Conservation (phyloP, 2,329 filamentous ascomycete genomes). For the Fusarium lateritium region DNA sequence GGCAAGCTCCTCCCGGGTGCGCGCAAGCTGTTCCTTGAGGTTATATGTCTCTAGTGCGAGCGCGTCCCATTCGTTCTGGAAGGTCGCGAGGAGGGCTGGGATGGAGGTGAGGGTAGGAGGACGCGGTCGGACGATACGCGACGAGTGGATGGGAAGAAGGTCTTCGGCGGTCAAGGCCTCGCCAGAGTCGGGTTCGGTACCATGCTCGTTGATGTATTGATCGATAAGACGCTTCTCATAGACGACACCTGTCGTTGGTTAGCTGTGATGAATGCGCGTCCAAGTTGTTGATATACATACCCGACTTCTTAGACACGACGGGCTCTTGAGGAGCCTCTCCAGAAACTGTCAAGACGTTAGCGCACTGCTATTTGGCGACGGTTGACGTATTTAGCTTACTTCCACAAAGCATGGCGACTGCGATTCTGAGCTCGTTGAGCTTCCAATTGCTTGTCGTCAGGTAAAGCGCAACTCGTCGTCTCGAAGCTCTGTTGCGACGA, state of each 20-base stretch:
- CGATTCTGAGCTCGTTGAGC: slow-evolving; percentile 46
- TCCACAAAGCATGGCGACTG: slow-evolving; percentile 64
- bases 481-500: slow-evolving; percentile 48
- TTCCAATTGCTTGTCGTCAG: slow-evolving; percentile 51
- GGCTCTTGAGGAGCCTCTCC: slow-evolving; percentile 96
- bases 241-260: slow-evolving; percentile 75
- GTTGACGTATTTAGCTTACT: slow-evolving; percentile 53
- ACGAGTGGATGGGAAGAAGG: slow-evolving; percentile 87
- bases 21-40: slow-evolving; percentile 87
- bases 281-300: slow-evolving; percentile 64
- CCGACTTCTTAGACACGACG: slow-evolving; percentile 94
- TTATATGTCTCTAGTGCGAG: slow-evolving; percentile 93
- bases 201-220: slow-evolving; percentile 93
- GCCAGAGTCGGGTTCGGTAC: slow-evolving; percentile 90
- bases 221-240: slow-evolving; percentile 97
- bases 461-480: slow-evolving; percentile 45
- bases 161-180: slow-evolving; percentile 88
- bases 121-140: slow-evolving; percentile 87
- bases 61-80: slow-evolving; percentile 99
- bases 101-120: slow-evolving; percentile 97
- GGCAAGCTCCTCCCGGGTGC: slow-evolving; percentile 93
- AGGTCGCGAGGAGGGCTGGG: slow-evolving; percentile 91
- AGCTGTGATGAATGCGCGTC: slow-evolving; percentile 26
- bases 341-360: slow-evolving; percentile 75
- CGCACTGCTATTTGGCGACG: slow-evolving; percentile 11